Conservation (phyloP, 2,329 filamentous ascomycete species). For the Ophiostoma pallidulum region DNA sequence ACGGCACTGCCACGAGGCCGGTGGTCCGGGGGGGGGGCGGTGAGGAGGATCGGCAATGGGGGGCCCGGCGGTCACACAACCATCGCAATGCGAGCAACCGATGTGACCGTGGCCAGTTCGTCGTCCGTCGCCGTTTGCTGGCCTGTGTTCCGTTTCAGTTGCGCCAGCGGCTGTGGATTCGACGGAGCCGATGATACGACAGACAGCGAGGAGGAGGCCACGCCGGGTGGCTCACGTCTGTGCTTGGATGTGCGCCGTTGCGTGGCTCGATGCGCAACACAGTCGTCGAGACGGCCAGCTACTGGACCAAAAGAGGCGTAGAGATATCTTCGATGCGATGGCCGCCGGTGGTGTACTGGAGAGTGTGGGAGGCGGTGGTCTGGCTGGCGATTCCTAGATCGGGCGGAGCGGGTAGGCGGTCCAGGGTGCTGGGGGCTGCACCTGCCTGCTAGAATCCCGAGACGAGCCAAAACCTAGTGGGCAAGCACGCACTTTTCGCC, state of each 20-base stretch:
- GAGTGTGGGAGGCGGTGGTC: neutral
- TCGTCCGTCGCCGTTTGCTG: too few relatives aligned
- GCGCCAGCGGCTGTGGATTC: too few relatives aligned
- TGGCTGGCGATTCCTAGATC: conserved; percentile 6
- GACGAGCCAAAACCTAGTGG: neutral
- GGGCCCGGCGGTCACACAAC: conserved; percentile 1
- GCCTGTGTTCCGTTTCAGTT: too few relatives aligned
- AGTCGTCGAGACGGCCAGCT: too few relatives aligned
- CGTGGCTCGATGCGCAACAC: too few relatives aligned
- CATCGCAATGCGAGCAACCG: too few relatives aligned
- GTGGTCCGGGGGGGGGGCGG: too few relatives aligned
- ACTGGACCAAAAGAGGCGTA: neutral
- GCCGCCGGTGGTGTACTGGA: conserved; percentile 1
- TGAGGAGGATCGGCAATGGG: neutral
- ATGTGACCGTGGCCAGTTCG: too few relatives aligned
- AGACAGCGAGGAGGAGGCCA: neutral
- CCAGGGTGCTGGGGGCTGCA: conserved; percentile 1
- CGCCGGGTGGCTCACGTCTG: neutral
- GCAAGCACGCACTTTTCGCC: neutral
- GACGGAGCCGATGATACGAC: neutral
- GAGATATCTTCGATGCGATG: neutral
- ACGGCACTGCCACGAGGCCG: too few relatives aligned
- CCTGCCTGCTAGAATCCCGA: neutral
- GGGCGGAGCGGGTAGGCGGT: neutral
- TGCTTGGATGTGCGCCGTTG: neutral